phyloP scores from a whole-genome alignment of 495 filamentous ascomycete species.

The Penicillium maclennaniae region DNA sequence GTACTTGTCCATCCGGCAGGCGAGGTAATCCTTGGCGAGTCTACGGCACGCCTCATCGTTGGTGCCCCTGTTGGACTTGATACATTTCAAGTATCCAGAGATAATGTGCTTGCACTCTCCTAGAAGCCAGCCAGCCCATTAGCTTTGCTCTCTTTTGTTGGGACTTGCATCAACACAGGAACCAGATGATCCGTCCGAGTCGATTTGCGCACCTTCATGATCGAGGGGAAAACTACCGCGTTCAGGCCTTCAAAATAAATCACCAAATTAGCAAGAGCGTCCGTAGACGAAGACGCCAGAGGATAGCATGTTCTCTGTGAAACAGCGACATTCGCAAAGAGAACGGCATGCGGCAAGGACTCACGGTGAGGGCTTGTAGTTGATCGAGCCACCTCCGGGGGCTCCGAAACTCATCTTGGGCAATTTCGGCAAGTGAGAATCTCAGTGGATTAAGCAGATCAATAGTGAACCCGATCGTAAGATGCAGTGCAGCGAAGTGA shows the following conservation, averaged over 20 bases:
- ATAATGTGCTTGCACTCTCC: slow-evolving; percentile 93
- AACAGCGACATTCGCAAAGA: background rate
- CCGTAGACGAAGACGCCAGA: too few relatives aligned
- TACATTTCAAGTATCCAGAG: slow-evolving; percentile 74
- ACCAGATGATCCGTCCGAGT: background rate
- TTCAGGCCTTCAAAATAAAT: slow-evolving; percentile 60
- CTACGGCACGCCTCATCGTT: slow-evolving; percentile 82
- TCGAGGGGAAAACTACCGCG: slow-evolving; percentile 95
- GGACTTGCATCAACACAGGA: background rate
- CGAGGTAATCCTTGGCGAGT: slow-evolving; percentile 81
- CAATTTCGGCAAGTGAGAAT: background rate
- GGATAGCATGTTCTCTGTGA: background rate
- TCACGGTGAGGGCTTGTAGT: slow-evolving; percentile 74
- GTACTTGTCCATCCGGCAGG: slow-evolving; percentile 92
- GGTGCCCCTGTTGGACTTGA: slow-evolving; percentile 73
- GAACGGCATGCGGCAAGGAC: slow-evolving; percentile 25
- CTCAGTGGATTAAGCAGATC: background rate
- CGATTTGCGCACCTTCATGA: slow-evolving; percentile 66
- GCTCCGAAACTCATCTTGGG: slow-evolving; percentile 62
- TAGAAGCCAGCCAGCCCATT: slow-evolving; percentile 40
- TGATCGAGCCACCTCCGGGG: slow-evolving; percentile 66
- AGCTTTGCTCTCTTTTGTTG: background rate
- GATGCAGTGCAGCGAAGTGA: background rate
- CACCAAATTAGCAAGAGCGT: background rate
- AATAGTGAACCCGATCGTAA: background rate